Base-by-base conservation (phyloP, 345 rosid genomes). In the Dovyalis caffra region DNA sequence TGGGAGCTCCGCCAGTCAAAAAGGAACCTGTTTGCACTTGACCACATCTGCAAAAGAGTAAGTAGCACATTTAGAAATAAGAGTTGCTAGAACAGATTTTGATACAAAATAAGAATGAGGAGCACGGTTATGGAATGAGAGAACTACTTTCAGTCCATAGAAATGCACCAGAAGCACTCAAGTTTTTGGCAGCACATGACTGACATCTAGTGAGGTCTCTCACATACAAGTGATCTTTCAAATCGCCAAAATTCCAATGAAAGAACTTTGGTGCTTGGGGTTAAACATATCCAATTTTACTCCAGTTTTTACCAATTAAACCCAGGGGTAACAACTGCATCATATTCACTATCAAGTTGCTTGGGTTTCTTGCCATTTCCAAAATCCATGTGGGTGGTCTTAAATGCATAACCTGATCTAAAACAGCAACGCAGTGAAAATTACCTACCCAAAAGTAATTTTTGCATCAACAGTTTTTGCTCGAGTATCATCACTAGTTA, bases 1-100 rank as follows among this genome's bases (percentile, higher is more conserved):
- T 96, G 31, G 95, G 97, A 75, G 99, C 99, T 21, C 92, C 99
- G 66, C 95, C 91, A 56, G 84, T 74, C 80, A 93, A 78, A 82
- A 95, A 95, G 4, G 90, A 86, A 81, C 99, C 99, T 2, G 97
- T 92, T 82, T 91, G 97, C 76, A 81, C 82, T 81, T 76, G 83
- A 74, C 98, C 99, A 81, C 99, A 96, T 28, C 99, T 96, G 88
- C 80, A 82, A 83, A 53, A 73, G 18, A n/a, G n/a, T n/a, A n/a
- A 8, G 64, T 49, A 77, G 26, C 49, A 69, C 40, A 72, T 49
- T 47, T 60, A 21, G 67, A 72, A 66, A 64, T 49, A 51, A 61
- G 26, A 63, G 51, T 61, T 29, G 5, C 34, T 51, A 8, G 23
- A 69, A 23, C 10, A 12, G 62, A 31, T 15, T 25, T 28, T 11